Conservation (phyloP, 169 alveolate species). For the Sarcocystis neurona region DNA sequence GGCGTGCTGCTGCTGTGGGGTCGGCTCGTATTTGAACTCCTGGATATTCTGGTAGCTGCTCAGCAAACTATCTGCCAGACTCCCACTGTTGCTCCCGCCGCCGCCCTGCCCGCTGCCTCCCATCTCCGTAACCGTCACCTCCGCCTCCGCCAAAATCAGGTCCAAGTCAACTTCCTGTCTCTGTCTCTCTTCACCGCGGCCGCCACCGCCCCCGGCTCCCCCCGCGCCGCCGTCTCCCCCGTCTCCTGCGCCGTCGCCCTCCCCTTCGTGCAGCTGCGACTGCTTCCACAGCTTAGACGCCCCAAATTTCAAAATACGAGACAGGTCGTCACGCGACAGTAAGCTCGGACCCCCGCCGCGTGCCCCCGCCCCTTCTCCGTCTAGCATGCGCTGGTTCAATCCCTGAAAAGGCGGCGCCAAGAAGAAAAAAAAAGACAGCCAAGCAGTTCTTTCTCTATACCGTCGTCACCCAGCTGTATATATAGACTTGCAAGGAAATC, state of each 20-base stretch:
- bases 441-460: background rate
- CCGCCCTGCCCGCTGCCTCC: background rate
- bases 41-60: conserved; percentile 88
- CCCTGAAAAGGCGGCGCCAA: conserved; percentile 35
- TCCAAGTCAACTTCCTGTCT: conserved; percentile 72
- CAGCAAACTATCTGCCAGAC: conserved; percentile 86
- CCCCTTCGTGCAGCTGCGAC: conserved; percentile 54
- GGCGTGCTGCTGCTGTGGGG: conserved; percentile 80
- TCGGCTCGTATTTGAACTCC: conserved; percentile 90
- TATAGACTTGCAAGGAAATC: no score
- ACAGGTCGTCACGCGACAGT: conserved; percentile 87
- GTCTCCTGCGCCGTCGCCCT: background rate
- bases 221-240: conserved; percentile 46
- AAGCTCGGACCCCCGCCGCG: conserved; percentile 11
- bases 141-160: conserved; percentile 59
- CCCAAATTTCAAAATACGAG: conserved; percentile 88
- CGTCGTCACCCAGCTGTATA: no score
- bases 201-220: conserved; percentile 75
- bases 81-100: no score
- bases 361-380: background rate
- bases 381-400: conserved; percentile 48
- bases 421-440: background rate
- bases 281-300: conserved; percentile 88
- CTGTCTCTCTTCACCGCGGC: conserved; percentile 77
- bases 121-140: conserved; percentile 30